phyloP scores from a whole-genome alignment of 108 stramenopile species.

The Pelagomonas calceolata region DNA sequence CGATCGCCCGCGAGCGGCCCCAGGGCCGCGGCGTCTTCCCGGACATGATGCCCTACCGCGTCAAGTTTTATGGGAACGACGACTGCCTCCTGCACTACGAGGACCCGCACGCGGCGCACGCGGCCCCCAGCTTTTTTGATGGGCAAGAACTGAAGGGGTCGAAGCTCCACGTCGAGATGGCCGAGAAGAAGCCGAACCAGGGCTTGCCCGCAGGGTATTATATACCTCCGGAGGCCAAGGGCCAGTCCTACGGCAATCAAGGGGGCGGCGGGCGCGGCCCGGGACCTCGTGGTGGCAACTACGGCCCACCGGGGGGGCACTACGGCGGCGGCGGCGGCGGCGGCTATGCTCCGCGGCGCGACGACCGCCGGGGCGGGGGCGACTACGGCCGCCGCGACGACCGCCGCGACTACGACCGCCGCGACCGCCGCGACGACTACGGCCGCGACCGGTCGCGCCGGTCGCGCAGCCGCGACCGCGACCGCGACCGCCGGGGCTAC shows the following conservation, averaged over 20 bases:
- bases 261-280: no score
- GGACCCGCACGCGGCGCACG: not conserved
- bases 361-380: not conserved
- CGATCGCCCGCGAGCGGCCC: not conserved
- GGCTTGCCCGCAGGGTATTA: not conserved
- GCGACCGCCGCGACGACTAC: not conserved
- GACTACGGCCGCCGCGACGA: not conserved
- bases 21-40: not conserved
- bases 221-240: not conserved
- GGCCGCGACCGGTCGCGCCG: not conserved
- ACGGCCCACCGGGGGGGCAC: not conserved
- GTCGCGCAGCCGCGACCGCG: not conserved
- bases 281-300: not conserved
- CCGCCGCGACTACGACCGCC: not conserved
- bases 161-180: not conserved
- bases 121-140: not conserved
- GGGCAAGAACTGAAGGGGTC: not conserved
- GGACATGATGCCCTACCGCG: constrained; percentile 1
- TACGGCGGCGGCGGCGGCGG: not conserved
- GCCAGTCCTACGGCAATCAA: not conserved
- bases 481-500: not conserved
- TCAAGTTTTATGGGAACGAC: not conserved
- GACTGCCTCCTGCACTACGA: not conserved
- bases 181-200: constrained; percentile 1
- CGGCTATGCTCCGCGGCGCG: not conserved